phyloP scores from a whole-genome alignment of 2,329 filamentous ascomycete genomes.

The Fusarium compactum region DNA sequence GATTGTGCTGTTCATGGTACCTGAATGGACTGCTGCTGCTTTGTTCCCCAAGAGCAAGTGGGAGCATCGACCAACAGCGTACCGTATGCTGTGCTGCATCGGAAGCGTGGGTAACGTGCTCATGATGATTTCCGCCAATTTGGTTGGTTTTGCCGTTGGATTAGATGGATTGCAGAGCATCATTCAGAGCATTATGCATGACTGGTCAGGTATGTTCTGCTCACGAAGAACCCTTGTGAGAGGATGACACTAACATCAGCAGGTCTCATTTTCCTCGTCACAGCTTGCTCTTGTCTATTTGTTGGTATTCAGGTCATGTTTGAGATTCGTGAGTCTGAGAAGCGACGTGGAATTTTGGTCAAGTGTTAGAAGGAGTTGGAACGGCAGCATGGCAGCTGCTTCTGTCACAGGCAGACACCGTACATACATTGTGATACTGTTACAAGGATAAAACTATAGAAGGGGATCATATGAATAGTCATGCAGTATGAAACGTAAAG shows the following conservation, averaged over 20 bases:
- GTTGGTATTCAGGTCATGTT: constrained; percentile 95
- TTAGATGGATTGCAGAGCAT: constrained; percentile 87
- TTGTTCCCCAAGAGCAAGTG: constrained; percentile 81
- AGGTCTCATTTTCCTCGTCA: constrained; percentile 79
- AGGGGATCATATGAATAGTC: constrained; percentile 4
- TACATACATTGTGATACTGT: constrained; percentile 36
- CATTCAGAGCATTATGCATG: constrained; percentile 78
- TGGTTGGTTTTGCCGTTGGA: constrained; percentile 95
- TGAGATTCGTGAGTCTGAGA: constrained; percentile 88
- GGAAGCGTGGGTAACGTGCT: constrained; percentile 87
- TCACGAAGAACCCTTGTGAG: not conserved
- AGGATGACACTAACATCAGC: constrained; percentile 40
- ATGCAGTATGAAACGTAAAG: constrained; percentile 14
- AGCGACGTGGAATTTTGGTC: constrained; percentile 81
- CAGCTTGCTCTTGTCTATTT: constrained; percentile 81
- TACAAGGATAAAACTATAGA: constrained; percentile 9
- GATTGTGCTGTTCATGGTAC: constrained; percentile 91
- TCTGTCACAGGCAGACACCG: not conserved
- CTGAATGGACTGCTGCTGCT: constrained; percentile 79
- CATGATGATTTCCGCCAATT: constrained; percentile 95
- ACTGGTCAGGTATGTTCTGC: constrained; percentile 71
- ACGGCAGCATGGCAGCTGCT: not conserved
- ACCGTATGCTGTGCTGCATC: constrained; percentile 82
- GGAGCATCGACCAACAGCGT: constrained; percentile 75
- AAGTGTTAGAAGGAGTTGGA: constrained; percentile 72